Evolutionary conservation across 176 grass and related monocot species (phyloP), one percentile per base, ranked within the genome.

Genomic region (Poa pratensis): DNA sequence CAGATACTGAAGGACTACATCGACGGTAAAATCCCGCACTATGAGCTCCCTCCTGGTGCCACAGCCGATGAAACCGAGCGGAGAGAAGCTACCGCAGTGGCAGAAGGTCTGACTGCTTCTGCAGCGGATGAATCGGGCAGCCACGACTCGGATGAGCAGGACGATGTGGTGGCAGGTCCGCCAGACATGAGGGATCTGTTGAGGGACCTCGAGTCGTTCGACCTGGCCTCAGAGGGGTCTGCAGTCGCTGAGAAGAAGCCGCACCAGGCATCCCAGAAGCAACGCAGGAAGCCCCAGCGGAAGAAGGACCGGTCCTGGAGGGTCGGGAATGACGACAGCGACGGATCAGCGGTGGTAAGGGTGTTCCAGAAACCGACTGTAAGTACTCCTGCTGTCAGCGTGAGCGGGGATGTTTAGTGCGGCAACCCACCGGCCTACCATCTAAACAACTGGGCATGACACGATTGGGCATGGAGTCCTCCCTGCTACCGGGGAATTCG

Each of bases 1-100:
- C 91, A 94, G 73, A 95, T 98, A n/a, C 45, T 98, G 66, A 98
- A 98, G 77, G 93, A 95, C 76, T 98, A 92, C 20, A 95, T 98
- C 18, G 93, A 98, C 60, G 96, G 96, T 45, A 98, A 94, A 46
- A 93, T 98, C 54, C 91, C 93, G 17, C 96, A 98, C 86, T 94
- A 86, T 30, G 89, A 98, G 46, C 80, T 95, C 65, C 93, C 96
- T 76, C 96, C 96, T 55, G 87, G 77, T 30, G 24, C 16, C 35
- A 49, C 27, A 49, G 48, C 46, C 3, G 15, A 15, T 32, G 82
- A 78, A 11, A 35, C 27, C 3, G 90, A 74, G 20, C 46, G 4
- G n/a, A 58, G 10, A 58, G 85, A 51, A 62, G 17, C 32, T 11
- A 6, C 51, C 2, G 42, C 0, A 43, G 42, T 46, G 45, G 45